These are phyloP conservation scores for Phytophthora ramorum DNA, from an alignment of 352 stramenopile genomes.

Conservation along the genomic window DNA sequence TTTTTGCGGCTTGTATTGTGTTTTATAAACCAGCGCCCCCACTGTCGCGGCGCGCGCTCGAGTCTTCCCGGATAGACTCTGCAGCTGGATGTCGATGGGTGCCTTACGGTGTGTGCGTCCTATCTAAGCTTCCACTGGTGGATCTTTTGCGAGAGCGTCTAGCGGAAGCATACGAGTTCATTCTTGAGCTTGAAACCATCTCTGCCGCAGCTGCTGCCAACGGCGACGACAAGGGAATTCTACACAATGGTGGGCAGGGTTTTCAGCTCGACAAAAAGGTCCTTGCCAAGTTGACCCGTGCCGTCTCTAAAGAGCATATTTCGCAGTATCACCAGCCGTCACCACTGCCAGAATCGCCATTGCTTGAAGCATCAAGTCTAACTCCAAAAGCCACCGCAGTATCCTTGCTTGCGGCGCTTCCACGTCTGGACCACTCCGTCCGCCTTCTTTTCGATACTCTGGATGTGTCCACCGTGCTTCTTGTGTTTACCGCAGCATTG, in stretches of 20 bases:
- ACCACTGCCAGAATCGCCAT: conserved; percentile 40
- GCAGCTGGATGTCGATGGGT: conserved; percentile 63
- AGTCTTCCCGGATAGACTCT: conserved; percentile 61
- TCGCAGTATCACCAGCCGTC: conserved; percentile 55
- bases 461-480: conserved; percentile 73
- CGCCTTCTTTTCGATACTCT: conserved; percentile 84
- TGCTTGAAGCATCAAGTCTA: conserved; percentile 42
- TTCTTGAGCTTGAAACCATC: conserved; percentile 75
- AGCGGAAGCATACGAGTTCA: conserved; percentile 83
- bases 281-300: conserved; percentile 74
- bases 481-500: conserved; percentile 80
- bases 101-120: conserved; percentile 80
- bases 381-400: conserved; percentile 36
- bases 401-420: conserved; percentile 56
- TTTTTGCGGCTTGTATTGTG: conserved; percentile 81
- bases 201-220: conserved; percentile 41
- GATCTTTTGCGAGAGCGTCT: conserved; percentile 83
- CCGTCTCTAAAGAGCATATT: conserved; percentile 72
- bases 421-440: conserved; percentile 77
- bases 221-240: conserved; percentile 14
- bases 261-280: conserved; percentile 85
- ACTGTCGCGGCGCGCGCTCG: conserved; percentile 63
- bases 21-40: conserved; percentile 82
- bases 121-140: conserved; percentile 86
- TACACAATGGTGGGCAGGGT: conserved; percentile 29